These are phyloP conservation scores for Aspergillus cristatus DNA, from an alignment of 495 filamentous ascomycete genomes.

Conservation along the genomic window DNA sequence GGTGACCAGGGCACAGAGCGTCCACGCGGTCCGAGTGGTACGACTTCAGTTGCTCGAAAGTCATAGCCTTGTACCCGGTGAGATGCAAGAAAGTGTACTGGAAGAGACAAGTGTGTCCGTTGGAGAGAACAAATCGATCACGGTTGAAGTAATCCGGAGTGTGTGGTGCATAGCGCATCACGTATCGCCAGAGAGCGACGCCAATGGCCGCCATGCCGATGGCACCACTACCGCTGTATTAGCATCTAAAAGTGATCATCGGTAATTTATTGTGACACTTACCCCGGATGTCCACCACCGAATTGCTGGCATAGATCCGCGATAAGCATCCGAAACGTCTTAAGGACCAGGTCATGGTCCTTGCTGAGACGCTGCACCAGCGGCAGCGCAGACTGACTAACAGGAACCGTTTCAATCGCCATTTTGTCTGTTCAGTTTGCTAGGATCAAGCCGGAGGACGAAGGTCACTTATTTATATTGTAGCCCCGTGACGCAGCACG, in stretches of 20 bases:
- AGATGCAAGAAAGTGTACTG: constrained; percentile 52
- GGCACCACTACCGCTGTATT: constrained; percentile 24
- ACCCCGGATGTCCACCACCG: constrained; percentile 50
- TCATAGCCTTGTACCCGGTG: constrained; percentile 49
- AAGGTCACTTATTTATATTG: no score
- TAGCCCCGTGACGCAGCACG: no score
- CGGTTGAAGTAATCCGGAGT: constrained; percentile 41
- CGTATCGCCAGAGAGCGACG: constrained; percentile 42
- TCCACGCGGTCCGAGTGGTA: constrained; percentile 47
- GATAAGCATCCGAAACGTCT: constrained; percentile 44
- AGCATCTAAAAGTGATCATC: neutral
- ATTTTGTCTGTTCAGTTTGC: neutral
- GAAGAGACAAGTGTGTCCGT: constrained; percentile 53
- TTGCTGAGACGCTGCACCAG: constrained; percentile 19
- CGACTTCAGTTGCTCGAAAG: constrained; percentile 49
- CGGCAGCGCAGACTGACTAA: constrained; percentile 11
- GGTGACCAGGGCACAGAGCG: constrained; percentile 48
- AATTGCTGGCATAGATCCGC: constrained; percentile 54
- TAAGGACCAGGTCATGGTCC: constrained; percentile 38
- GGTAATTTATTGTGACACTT: constrained; percentile 3
- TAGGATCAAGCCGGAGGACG: no score
- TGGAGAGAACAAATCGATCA: constrained; percentile 46
- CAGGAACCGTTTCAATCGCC: constrained; percentile 1
- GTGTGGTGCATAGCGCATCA: constrained; percentile 41
- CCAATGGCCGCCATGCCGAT: constrained; percentile 51